Percentiles rank a stretch among this genome's conserved stretches.
Conservation (phyloP, 805 yeast genomes). For the Candida orba region DNA sequence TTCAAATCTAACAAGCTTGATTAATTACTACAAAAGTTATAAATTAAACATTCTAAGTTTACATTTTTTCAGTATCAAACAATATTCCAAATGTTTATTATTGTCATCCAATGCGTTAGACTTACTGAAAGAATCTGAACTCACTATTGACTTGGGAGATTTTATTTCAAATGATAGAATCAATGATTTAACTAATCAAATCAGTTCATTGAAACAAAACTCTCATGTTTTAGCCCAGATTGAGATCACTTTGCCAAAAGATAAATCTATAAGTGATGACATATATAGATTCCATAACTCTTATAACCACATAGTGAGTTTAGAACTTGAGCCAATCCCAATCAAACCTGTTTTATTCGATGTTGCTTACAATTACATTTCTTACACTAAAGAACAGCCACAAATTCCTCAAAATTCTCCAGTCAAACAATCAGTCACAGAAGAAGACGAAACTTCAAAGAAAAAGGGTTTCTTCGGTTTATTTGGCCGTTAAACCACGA, state of each 20-base stretch:
- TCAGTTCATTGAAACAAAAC: slow-evolving; percentile 19
- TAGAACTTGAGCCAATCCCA: slow-evolving; percentile 45
- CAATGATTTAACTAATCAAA: slow-evolving; percentile 14
- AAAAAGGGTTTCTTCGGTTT: slow-evolving; percentile 70
- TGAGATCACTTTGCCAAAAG: slow-evolving; percentile 24
- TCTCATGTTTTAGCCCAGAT: slow-evolving; percentile 44
- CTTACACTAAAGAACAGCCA: slow-evolving; percentile 28
- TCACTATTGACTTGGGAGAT: slow-evolving; percentile 9
- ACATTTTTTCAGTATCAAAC: slow-evolving; percentile 33
- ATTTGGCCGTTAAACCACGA: slow-evolving; percentile 42
- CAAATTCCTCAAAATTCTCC: not conserved
- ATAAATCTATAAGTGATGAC: slow-evolving; percentile 21
- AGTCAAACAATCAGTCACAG: not conserved
- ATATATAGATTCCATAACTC: slow-evolving; percentile 19
- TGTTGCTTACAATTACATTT: slow-evolving; percentile 76
- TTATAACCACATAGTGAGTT: slow-evolving; percentile 21
- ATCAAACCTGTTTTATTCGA: slow-evolving; percentile 91
- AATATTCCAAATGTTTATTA: slow-evolving; percentile 41
- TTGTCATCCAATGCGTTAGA: slow-evolving; percentile 30
- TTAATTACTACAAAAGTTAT: slow-evolving; percentile 37
- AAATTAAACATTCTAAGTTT: slow-evolving; percentile 40
- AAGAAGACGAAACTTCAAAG: slow-evolving; percentile 27
- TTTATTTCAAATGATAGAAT: slow-evolving; percentile 33
- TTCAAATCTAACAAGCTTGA: slow-evolving; percentile 44
- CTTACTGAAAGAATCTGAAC: slow-evolving; percentile 12